Conservation (phyloP, 257 asterid genomes). For the Jacaranda mimosifolia region DNA sequence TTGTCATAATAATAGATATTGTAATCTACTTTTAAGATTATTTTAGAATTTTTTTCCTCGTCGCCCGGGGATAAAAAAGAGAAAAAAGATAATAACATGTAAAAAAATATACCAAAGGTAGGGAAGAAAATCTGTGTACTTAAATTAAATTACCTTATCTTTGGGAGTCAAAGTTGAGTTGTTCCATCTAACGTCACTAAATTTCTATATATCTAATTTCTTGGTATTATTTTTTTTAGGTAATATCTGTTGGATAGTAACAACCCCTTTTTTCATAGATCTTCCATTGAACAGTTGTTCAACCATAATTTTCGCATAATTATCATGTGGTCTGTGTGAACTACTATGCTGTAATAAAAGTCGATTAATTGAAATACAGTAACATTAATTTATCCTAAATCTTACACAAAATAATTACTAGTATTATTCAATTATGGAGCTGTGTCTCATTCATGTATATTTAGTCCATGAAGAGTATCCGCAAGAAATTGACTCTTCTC, state of each 20-base stretch:
- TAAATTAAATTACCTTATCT: not conserved
- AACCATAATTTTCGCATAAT: not conserved
- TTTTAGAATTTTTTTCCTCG: too few species aligned
- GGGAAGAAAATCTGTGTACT: not conserved
- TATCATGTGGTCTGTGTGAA: not conserved
- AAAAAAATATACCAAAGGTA: too few species aligned
- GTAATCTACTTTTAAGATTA: not conserved
- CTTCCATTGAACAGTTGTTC: not conserved
- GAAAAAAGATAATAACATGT: too few species aligned
- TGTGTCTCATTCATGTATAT: slow-evolving; percentile 40
- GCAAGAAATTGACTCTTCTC: slow-evolving; percentile 21
- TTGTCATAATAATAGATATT: not conserved
- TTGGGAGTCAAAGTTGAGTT: not conserved
- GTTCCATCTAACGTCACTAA: not conserved
- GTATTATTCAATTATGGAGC: slow-evolving; percentile 3
- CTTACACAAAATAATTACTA: not conserved
- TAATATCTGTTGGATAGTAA: not conserved
- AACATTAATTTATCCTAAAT: not conserved
- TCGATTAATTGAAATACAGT: not conserved
- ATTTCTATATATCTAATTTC: not conserved
- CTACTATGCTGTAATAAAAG: too few species aligned
- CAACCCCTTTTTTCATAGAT: not conserved
- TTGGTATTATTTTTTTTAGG: not conserved
- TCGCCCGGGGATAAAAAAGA: too few species aligned
- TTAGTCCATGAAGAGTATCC: slow-evolving; percentile 22